These are phyloP conservation scores for Remersonia thermophila DNA, from an alignment of 2,329 filamentous ascomycete species.

Conservation along the genomic window DNA sequence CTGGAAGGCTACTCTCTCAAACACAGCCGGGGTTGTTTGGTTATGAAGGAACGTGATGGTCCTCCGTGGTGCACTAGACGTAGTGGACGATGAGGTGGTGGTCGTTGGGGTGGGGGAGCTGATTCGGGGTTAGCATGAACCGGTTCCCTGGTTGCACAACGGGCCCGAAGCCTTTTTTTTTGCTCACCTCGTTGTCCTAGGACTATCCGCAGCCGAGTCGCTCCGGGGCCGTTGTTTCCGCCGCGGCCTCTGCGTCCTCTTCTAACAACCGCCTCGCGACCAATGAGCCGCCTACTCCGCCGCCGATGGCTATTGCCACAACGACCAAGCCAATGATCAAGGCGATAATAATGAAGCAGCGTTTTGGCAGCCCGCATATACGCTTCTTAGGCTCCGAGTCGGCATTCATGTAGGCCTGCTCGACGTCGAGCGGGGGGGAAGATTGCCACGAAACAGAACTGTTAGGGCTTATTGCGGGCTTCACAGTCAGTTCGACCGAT, in stretches of 20 bases:
- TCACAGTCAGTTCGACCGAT: no score
- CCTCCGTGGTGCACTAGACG: conserved; percentile 1
- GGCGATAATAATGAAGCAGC: conserved; percentile 14
- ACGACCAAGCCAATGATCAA: conserved; percentile 11
- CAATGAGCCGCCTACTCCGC: conserved; percentile 15
- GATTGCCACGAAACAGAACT: conserved; percentile 14
- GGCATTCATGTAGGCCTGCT: conserved; percentile 2
- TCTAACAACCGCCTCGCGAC: conserved; percentile 2
- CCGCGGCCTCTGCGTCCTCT: background rate
- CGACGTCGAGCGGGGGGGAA: conserved; percentile 2
- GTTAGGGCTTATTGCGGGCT: conserved; percentile 5
- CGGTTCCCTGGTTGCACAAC: no score
- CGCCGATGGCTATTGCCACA: conserved; percentile 16
- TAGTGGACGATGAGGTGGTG: background rate
- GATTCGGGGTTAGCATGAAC: conserved; percentile 2
- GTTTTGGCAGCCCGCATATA: conserved; percentile 16
- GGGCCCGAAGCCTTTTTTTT: no score
- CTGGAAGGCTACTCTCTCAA: conserved; percentile 21
- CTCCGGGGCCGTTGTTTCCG: conserved; percentile 1
- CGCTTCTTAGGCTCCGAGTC: conserved; percentile 6
- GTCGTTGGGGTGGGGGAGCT: background rate
- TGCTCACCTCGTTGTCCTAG: no score
- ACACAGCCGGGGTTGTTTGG: conserved; percentile 10
- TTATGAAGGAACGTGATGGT: conserved; percentile 15
- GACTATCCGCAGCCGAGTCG: no score